Evolutionary conservation across 345 rosid genomes (phyloP).

Genomic region (Anastatica hierochuntica): DNA sequence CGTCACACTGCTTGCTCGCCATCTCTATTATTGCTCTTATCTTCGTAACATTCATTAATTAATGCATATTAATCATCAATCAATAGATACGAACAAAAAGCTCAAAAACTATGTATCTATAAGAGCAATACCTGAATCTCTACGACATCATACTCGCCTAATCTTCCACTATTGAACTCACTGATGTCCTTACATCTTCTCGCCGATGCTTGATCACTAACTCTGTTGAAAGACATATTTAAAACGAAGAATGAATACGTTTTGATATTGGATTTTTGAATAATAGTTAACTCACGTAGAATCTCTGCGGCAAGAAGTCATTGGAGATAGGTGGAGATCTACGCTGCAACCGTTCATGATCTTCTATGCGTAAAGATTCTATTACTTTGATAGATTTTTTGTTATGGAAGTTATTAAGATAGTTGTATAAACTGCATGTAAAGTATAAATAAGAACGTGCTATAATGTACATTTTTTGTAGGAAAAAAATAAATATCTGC

Average conservation of each 20-base stretch:
- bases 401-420: constrained; percentile 6
- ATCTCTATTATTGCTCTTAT: constrained; percentile 23
- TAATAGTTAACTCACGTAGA: constrained; percentile 12
- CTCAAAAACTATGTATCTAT: no score
- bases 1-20: constrained; percentile 15
- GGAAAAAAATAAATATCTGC: constrained; percentile 22
- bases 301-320: constrained; percentile 7
- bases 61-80: no score
- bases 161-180: background rate
- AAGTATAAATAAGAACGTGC: constrained; percentile 13
- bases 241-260: no score
- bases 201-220: background rate
- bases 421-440: background rate
- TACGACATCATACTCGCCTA: constrained; percentile 12
- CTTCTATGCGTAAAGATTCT: background rate
- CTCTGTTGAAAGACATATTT: background rate
- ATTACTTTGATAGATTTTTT: constrained; percentile 7
- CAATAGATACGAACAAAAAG: no score
- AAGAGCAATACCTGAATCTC: constrained; percentile 21
- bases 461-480: background rate
- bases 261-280: background rate
- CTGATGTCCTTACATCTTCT: background rate
- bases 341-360: constrained; percentile 16
- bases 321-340: constrained; percentile 23
- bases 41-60: constrained; percentile 3